Evolutionary conservation across 2,329 filamentous ascomycete species (phyloP), one percentile per base, ranked within the genome.

Genomic region (Penicillium polonicum): DNA sequence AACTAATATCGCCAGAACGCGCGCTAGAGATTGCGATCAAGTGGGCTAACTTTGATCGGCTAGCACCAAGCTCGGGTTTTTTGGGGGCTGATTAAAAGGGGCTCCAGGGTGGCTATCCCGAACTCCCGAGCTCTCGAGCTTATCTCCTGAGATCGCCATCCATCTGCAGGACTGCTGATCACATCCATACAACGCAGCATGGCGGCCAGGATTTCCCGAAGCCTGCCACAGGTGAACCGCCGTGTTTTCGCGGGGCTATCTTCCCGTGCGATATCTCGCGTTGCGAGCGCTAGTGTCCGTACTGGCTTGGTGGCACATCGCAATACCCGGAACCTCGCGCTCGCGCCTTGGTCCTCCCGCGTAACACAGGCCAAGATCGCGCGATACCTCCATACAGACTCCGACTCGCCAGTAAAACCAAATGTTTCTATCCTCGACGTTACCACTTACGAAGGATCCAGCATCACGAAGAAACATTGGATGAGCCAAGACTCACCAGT

Each of bases 391-490:
- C 56, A 58, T 51, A 51, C 56, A 27, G 52, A 51, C 25, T 43
- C 51, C 35, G 35, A 41, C 13, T 41, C 52, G 43, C 29, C 52
- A 15, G 39, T 15, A 12, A 15, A 35, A 6, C 33, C 41, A 19
- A 35, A 38, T 2, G 23, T 7, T 12, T 17, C 29, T 15, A 51
- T 55, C 36, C n/a, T 27, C 12, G 46, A 58, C 19, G 51, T 33
- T 29, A 55, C 46, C n/a, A 2, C 8, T 19, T 58, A 38, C 41
- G 55, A 46, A 19, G 52, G 56, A 27, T 55, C 46, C 21, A 48
- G 10, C 23, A 8, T 46, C 12, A 55, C 56, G n/a, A 42, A 58
- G 35, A 51, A 55, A 41, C 52, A 58, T 58, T 58, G 56, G 56
- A 42, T 17, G 41, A 46, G 13, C 19, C 56, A 55, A 21, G 36